Evolutionary conservation across 306 rosid genomes (phyloP).

Genomic region (Fagus crenata): DNA sequence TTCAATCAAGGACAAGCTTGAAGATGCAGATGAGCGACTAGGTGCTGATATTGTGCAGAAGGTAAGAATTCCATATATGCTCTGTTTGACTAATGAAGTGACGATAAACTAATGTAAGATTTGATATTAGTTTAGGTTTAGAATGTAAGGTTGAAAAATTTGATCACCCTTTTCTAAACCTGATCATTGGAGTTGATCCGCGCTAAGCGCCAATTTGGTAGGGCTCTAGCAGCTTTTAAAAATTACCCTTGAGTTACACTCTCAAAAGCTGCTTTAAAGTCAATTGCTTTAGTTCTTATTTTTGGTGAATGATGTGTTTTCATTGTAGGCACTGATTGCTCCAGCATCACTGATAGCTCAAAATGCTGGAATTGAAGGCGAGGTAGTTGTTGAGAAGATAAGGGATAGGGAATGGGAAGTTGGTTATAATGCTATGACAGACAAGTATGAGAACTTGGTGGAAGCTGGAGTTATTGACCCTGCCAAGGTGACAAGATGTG

Average conservation of each 20-base stretch:
- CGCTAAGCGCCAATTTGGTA: background rate
- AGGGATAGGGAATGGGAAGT: conserved; percentile 77
- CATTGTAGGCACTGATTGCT: conserved; percentile 68
- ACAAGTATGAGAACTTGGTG: conserved; percentile 84
- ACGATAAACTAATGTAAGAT: background rate
- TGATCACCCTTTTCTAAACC: background rate
- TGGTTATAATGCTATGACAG: conserved; percentile 94
- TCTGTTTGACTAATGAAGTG: background rate
- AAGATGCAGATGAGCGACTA: conserved; percentile 84
- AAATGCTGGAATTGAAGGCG: conserved; percentile 97
- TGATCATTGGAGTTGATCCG: background rate
- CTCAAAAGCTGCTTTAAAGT: background rate
- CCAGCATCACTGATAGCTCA: conserved; percentile 95
- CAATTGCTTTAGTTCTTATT: background rate
- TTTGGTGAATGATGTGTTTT: background rate
- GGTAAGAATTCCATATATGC: conserved; percentile 39
- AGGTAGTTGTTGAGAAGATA: conserved; percentile 94
- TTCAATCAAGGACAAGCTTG: conserved; percentile 74
- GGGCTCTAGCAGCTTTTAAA: background rate
- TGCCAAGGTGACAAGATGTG: conserved; percentile 94
- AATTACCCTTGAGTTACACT: background rate
- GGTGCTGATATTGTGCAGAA: conserved; percentile 96
- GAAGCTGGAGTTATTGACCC: conserved; percentile 95
- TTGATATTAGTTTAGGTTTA: background rate
- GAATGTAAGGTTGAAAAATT: background rate